A percentile compares a stretch with the other conserved stretches of the same genome.
These are phyloP conservation scores for Aquanectria penicillioides DNA, from an alignment of 2,329 filamentous ascomycete species.

Conservation along the genomic window DNA sequence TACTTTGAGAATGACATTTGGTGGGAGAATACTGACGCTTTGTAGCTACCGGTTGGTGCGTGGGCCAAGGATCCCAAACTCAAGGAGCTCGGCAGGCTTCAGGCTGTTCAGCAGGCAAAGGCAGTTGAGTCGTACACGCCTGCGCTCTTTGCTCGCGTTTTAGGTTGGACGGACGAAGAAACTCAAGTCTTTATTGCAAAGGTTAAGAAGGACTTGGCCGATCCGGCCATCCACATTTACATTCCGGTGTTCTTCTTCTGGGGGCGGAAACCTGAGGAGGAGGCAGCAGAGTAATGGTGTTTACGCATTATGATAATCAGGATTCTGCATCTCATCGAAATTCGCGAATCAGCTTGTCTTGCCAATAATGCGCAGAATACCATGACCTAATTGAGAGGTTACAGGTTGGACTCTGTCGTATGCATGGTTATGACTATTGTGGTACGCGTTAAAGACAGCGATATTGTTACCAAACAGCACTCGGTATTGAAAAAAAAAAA, in stretches of 20 bases:
- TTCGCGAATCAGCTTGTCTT: too few species aligned
- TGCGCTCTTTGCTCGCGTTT: not conserved
- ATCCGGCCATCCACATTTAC: not conserved
- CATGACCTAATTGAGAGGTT: too few species aligned
- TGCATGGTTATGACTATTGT: too few species aligned
- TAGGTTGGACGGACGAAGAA: not conserved
- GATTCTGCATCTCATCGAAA: too few species aligned
- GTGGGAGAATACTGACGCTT: not conserved
- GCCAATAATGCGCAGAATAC: too few species aligned
- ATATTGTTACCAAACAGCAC: too few species aligned
- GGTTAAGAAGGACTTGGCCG: not conserved
- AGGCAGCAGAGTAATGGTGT: too few species aligned
- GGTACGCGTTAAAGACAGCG: too few species aligned
- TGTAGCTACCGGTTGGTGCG: not conserved
- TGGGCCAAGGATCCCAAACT: conserved; percentile 6
- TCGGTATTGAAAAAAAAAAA: too few species aligned
- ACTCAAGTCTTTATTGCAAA: not conserved
- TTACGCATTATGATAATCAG: too few species aligned
- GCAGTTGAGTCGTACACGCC: not conserved
- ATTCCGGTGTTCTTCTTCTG: not conserved
- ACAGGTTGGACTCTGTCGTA: too few species aligned
- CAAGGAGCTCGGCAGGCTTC: not conserved
- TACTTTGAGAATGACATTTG: not conserved
- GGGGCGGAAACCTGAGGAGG: not conserved
- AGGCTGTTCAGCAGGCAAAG: not conserved